These are phyloP conservation scores for Sphaerobolus stellatus DNA, from an alignment of 1,284 basidiomycete genomes.

Conservation along the genomic window DNA sequence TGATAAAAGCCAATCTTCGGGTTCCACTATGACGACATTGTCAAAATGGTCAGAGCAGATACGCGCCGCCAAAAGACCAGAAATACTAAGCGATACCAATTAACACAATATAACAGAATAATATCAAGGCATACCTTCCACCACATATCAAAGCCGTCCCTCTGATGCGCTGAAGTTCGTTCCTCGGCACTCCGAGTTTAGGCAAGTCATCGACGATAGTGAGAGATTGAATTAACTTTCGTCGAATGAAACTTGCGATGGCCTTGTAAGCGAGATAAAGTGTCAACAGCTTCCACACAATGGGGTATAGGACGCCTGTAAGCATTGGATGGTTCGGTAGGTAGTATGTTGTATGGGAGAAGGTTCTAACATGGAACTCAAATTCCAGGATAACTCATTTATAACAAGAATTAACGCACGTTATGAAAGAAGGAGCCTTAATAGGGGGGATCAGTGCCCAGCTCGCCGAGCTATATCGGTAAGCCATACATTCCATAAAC, in stretches of 20 bases:
- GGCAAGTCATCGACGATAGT: slow-evolving; percentile 3
- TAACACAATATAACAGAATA: background rate
- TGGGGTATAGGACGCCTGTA: no score
- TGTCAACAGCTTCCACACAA: no score
- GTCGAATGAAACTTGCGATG: background rate
- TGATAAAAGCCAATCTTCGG: slow-evolving; percentile 13
- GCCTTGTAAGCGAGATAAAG: background rate
- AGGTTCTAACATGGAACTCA: no score
- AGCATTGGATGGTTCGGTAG: no score
- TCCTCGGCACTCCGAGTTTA: background rate
- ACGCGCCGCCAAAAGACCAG: slow-evolving; percentile 16
- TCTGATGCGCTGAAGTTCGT: slow-evolving; percentile 15
- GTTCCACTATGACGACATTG: slow-evolving; percentile 17
- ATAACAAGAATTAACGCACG: no score
- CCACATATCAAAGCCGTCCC: slow-evolving; percentile 31
- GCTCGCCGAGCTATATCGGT: no score
- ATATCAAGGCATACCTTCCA: slow-evolving; percentile 22
- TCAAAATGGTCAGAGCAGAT: slow-evolving; percentile 19
- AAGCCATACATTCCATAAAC: no score
- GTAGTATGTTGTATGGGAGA: no score
- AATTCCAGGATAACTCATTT: no score
- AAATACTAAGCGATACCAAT: slow-evolving; percentile 12
- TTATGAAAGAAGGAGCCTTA: no score
- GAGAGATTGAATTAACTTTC: background rate
- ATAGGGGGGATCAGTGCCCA: no score